Evolutionary conservation across 139 green algal genomes (phyloP), one percentile per base, ranked within the genome.

Genomic region (Tetradesmus obliquus): DNA sequence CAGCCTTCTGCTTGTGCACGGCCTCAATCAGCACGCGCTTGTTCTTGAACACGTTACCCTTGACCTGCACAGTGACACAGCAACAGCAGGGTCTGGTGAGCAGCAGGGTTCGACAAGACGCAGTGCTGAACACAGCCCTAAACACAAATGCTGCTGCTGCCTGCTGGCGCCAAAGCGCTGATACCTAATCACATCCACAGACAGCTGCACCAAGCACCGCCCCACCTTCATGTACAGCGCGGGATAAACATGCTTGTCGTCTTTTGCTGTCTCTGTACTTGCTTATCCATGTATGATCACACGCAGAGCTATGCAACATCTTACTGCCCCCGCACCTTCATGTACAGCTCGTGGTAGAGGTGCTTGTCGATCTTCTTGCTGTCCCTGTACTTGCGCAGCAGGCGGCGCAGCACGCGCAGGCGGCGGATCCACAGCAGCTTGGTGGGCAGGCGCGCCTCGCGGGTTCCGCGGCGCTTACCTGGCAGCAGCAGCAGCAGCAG

Each of bases 31-130:
- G 96, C 94, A 99, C 98, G 86, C 98, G 97, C 97, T 99, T 99
- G 97, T 99, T 99, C 98, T 99, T 99, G 97, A 97, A 99, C 93
- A 99, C 97, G 95, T 99, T 99, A 97, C 98, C 98, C 97, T 99
- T 99, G 55, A 98, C 96, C 96, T 98, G 96, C 87, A 92, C 32
- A 0, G 32, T 45, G 32, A 45, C 32, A 17, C 53, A n/a, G n/a
- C 10, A 53, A 88, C 84, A 87, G 84, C n/a, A 45, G 32, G 32
- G 32, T 45, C 32, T 45, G 32, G 32, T 45, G 32, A 45, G 32
- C 32, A 45, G 32, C 32, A 45, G 32, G 32, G 76, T 9, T 6
- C 2, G 62, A 53, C 66, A 83, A 79, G 3, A 32, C 19, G 55
- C 10, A 12, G 54, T 24, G 55, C n/a, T n/a, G n/a, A n/a, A n/a